Conservation (phyloP, 1,139 yeast species). For the Sugiyamaella novakii region DNA sequence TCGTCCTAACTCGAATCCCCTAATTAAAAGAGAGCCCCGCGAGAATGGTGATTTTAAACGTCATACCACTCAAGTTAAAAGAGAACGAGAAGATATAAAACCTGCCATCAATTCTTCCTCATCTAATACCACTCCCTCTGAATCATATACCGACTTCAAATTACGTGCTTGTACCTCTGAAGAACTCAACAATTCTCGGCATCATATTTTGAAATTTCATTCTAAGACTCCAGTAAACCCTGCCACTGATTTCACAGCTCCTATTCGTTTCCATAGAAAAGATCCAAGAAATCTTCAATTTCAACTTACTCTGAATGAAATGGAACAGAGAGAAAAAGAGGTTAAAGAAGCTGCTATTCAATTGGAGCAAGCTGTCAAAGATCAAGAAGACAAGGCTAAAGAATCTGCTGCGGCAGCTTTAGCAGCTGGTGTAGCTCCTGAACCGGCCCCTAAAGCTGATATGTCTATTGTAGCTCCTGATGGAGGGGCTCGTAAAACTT, state of each 20-base stretch:
- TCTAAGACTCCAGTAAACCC: slow-evolving; percentile 74
- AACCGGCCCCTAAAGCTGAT: slow-evolving; percentile 47
- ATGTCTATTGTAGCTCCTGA: slow-evolving; percentile 79
- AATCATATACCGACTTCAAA: slow-evolving; percentile 58
- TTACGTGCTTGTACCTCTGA: slow-evolving; percentile 72
- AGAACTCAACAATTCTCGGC: slow-evolving; percentile 73
- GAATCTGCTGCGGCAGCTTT: slow-evolving; percentile 25
- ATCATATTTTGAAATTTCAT: slow-evolving; percentile 82
- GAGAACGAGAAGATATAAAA: slow-evolving; percentile 6
- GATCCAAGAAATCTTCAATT: slow-evolving; percentile 90
- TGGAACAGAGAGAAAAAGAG: slow-evolving; percentile 41
- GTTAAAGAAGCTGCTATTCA: slow-evolving; percentile 38
- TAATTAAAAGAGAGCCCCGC: slow-evolving; percentile 20
- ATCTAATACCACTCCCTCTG: slow-evolving; percentile 15
- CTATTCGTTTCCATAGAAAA: slow-evolving; percentile 85
- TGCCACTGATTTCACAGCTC: slow-evolving; percentile 66
- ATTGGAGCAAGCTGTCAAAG: slow-evolving; percentile 33
- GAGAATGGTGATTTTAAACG: neutral
- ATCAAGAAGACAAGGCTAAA: slow-evolving; percentile 16
- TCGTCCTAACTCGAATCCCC: slow-evolving; percentile 28
- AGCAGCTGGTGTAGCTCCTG: slow-evolving; percentile 21
- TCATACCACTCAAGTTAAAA: slow-evolving; percentile 2
- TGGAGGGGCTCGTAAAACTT: slow-evolving; percentile 79
- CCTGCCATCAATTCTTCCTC: slow-evolving; percentile 4
- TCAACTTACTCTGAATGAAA: slow-evolving; percentile 67